A percentile compares a stretch with the other conserved stretches of the same genome.
These are phyloP conservation scores for Ramalina intermedia DNA, from an alignment of 495 filamentous ascomycete genomes.

Conservation along the genomic window DNA sequence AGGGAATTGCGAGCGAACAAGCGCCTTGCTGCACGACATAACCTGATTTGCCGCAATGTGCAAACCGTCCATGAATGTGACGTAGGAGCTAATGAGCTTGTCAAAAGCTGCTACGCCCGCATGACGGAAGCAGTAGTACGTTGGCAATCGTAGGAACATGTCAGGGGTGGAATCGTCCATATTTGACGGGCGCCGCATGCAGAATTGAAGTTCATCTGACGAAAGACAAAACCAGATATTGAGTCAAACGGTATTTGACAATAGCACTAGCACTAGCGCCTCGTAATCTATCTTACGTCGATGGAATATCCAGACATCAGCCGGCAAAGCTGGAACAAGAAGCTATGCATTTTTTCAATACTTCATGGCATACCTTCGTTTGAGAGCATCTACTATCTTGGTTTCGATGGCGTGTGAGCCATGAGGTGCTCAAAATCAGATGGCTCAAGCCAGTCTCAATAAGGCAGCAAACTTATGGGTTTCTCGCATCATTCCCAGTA, in stretches of 20 bases:
- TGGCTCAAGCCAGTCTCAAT: slow-evolving; percentile 16
- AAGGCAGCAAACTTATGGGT: slow-evolving; percentile 36
- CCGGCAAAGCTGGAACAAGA: background rate
- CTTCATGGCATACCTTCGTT: background rate
- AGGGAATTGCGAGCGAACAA: too few species aligned
- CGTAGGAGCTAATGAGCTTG: too few species aligned
- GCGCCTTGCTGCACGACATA: too few species aligned
- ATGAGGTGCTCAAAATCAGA: background rate
- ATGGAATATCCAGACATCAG: background rate
- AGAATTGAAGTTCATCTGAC: too few species aligned
- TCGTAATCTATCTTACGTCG: background rate
- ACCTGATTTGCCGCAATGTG: too few species aligned
- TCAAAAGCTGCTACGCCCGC: too few species aligned
- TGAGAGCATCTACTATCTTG: background rate
- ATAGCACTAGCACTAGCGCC: background rate
- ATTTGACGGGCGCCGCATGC: too few species aligned
- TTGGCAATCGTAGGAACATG: too few species aligned
- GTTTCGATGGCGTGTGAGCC: background rate
- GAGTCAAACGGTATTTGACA: background rate
- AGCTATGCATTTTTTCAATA: background rate
- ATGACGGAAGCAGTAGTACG: too few species aligned
- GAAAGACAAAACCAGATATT: background rate
- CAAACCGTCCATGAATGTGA: too few species aligned
- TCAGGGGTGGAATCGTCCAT: too few species aligned
- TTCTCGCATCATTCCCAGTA: slow-evolving; percentile 41